Evolutionary conservation across 2,329 filamentous ascomycete genomes (phyloP), one percentile per base, ranked within the genome.

Genomic region (Aspergillus neotritici): DNA sequence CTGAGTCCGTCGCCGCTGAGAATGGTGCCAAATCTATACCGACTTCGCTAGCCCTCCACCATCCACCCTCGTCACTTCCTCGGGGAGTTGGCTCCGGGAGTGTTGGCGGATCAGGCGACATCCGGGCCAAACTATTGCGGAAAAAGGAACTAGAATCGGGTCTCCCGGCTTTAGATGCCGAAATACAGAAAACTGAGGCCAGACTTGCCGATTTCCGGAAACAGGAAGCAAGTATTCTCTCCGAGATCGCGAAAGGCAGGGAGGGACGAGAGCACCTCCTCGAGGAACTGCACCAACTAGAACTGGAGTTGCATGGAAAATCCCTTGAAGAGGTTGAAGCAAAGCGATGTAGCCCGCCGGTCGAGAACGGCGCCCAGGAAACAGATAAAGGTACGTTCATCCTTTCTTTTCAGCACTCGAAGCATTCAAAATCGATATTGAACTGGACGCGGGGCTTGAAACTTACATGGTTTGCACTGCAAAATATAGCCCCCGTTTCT

Each of bases 71-170:
- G 21, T 25, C 21, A 25, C 7, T 25, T 25, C 21, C 21, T 25
- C 21, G 5, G 21, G 7, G 21, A 25, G 21, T 25, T 8, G 21
- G 4, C 6, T 5, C 21, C 7, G 4, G 21, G 5, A 25, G 21
- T 25, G 21, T 9, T 4, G 21, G 9, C 6, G 21, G 21, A 33
- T 37, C 4, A 16, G 61, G 65, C 37, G 54, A 52, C 16, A 53
- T 69, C 43, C 62, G 63, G 28, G 56, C 58, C 36, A 72, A 66
- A 43, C 56, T 66, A 32, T 54, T 67, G 15, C 66, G 72, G 17
- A 71, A 71, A 49, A 65, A 67, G 44, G 71, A 75, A 32, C 71
- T 77, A n/a, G 65, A 75, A 51, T 67, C 68, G 15, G 69, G 66
- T 9, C 57, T 76, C 36, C 69, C 73, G 32, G 61, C 63, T 11